Evolutionary conservation across 2,329 filamentous ascomycete genomes (phyloP), one percentile per base, ranked within the genome.

Genomic region (Fusarium nurragi): DNA sequence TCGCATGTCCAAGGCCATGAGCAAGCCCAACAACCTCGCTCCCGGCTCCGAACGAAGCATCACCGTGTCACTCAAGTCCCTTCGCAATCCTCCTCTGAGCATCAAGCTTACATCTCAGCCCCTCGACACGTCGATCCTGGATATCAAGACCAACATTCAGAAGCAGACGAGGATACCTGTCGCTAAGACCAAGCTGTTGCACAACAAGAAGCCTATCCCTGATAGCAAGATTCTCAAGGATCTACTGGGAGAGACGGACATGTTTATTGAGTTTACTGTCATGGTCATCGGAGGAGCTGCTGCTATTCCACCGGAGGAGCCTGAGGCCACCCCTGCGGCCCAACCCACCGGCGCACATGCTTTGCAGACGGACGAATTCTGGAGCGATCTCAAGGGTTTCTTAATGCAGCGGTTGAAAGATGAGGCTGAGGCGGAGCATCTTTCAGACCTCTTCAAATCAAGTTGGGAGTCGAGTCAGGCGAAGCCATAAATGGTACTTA

Each of bases 151-250:
- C 49, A 81, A 84, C 4, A 88, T 97, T 39, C 84, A 88, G 3
- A 76, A 81, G 16, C 82, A 90, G 66, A 86, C 89, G 6, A 80
- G 83, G 23, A 84, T 91, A 55, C 84, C 88, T 4, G 78, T 86
- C n/a, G 87, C 90, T 36, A 97, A 96, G 82, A 87, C 98, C 75
- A 93, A 94, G 80, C 79, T 99, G 11, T 80, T 99, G 62, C 86
- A 90, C 74, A 91, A 91, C 77, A 96, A 95, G 81, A 97, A 97
- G 77, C 94, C 94, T 0, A 86, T 93, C 0, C 75, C 84, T 0
- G 93, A 97, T 72, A 87, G 84, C 67, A 95, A 94, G 80, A 88
- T 90, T 1, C 78, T 97, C 7, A 86, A 86, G 54, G 94, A 97
- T 56, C 74, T 96, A 1, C 68, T 94, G 2, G 83, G 82, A 0